Conservation (phyloP, 139 green algal genomes). For the Coelastrella sp. region DNA sequence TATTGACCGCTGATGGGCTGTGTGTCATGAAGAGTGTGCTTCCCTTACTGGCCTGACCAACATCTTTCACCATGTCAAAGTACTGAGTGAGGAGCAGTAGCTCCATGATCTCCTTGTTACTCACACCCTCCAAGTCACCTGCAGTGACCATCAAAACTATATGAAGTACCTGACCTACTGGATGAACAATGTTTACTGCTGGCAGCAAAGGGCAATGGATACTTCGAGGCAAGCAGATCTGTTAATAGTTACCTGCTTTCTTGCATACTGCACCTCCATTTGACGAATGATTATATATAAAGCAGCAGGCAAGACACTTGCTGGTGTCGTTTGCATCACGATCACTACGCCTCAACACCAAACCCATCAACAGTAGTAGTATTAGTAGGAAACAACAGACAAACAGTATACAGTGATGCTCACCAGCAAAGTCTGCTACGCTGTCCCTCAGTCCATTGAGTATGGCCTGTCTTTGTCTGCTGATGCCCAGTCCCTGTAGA, state of each 20-base stretch:
- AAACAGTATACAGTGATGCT: background rate
- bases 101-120: conserved; percentile 77
- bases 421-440: conserved; percentile 61
- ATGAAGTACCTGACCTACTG: background rate
- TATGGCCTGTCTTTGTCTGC: conserved; percentile 73
- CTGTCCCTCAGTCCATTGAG: conserved; percentile 86
- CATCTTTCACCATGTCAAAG: conserved; percentile 83
- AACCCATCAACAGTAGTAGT: background rate
- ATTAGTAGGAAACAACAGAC: background rate
- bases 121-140: conserved; percentile 66
- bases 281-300: no score
- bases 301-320: no score
- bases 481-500: conserved; percentile 55
- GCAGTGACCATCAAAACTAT: background rate
- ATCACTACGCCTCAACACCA: no score
- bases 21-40: conserved; percentile 85
- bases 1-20: conserved; percentile 68
- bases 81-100: conserved; percentile 85
- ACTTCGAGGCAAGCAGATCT: no score
- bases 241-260: no score
- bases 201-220: no score
- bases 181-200: background rate
- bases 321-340: no score
- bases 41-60: conserved; percentile 57
- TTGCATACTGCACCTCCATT: no score